Base-by-base conservation (phyloP, 108 stramenopile genomes). In the Nannochloropsis granulata region DNA sequence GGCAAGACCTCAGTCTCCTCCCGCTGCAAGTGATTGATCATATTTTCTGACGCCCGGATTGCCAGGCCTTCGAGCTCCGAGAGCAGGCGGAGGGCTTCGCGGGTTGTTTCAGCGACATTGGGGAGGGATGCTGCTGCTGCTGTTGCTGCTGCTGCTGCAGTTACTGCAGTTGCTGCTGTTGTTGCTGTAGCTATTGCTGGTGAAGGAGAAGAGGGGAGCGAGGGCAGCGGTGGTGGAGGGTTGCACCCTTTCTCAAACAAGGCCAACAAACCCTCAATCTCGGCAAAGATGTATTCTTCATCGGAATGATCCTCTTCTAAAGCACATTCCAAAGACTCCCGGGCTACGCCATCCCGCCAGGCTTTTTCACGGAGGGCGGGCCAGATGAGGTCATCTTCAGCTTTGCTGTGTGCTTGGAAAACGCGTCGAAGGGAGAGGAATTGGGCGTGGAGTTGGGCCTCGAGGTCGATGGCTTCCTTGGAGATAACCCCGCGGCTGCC, bases 361-460 rank as follows among this genome's bases (percentile, higher is more conserved):
- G 90, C 83, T n/a, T 84, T 83, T 78, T 89, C 86, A 79, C 92
- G 81, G 82, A 97, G 85, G n/a, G 94, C 94, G 2, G 96, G 96
- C 96, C 96, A 97, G 81, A 97, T 97, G 79, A 95, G 94, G 85
- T 97, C 95, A 89, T 97, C 96, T 85, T 97, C 96, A 16, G 96
- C 96, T 11, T 94, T 92, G n/a, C 93, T 93, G 90, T 97, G 96
- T 21, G 95, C 94, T 26, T 93, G 94, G 86, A 97, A 97, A 43
- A 97, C 96, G 44, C 90, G 92, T 94, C 95, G 95, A 82, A 97
- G 95, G 12, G 96, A 94, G 78, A 94, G 91, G 87, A 97, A 97
- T 71, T 95, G 90, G 71, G 93, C 84, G 26, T 82, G 81, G 42
- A 88, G 43, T 14, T 24, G 79, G 24, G 25, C 24, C 79, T 25